Conservation (phyloP, 306 rosid genomes). For the Dryas drummondii region DNA sequence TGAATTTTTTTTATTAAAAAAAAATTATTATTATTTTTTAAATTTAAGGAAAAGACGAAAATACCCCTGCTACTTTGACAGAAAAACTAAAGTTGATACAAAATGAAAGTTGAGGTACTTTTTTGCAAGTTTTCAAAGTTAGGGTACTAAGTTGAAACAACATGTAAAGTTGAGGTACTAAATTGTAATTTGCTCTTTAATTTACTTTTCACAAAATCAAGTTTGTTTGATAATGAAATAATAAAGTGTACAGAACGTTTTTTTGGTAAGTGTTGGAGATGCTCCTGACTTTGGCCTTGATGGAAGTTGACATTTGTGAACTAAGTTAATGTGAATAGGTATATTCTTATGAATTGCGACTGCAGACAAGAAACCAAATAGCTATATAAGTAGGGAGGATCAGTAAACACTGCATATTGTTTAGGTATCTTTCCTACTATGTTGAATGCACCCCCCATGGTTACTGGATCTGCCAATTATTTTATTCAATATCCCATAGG, state of each 20-base stretch:
- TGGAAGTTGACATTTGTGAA: background rate
- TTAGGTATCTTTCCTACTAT: background rate
- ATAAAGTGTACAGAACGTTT: background rate
- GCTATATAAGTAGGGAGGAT: background rate
- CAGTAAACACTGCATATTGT: background rate
- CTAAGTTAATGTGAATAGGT: background rate
- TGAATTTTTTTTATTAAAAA: no score
- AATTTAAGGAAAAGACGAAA: no score
- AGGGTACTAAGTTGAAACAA: no score
- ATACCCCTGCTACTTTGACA: no score
- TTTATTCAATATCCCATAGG: background rate
- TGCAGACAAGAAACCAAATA: background rate
- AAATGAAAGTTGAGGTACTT: no score
- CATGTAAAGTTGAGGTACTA: no score
- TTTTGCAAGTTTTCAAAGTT: no score
- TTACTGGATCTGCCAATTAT: no score
- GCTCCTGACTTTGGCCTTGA: background rate
- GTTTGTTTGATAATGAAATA: background rate
- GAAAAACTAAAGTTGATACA: no score
- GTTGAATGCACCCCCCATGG: no score
- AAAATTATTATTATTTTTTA: no score
- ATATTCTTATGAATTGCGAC: background rate
- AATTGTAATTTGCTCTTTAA: no score
- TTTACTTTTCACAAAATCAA: background rate
- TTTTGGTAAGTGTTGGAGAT: background rate